These are phyloP conservation scores for Fusarium udum DNA, from an alignment of 2,329 filamentous ascomycete genomes.

Conservation along the genomic window DNA sequence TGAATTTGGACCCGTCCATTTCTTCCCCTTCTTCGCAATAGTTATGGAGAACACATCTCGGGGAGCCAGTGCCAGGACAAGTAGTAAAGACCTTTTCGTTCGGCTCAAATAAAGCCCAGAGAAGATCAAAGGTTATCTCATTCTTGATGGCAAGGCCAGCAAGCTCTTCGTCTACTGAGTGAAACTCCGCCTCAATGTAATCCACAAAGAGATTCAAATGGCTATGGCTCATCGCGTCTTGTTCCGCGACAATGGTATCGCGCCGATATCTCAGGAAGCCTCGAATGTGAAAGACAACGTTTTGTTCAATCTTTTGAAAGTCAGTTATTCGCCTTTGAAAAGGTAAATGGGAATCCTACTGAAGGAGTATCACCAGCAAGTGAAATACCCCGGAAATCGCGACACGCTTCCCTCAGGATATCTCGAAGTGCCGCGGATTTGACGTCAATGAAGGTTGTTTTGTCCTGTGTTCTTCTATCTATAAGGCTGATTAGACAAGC, in stretches of 20 bases:
- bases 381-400: not conserved
- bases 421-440: slow-evolving; percentile 14
- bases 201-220: not conserved
- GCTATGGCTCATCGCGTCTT: not conserved
- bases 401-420: not conserved
- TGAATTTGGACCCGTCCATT: not conserved
- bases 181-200: not conserved
- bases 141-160: not conserved
- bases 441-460: not conserved
- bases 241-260: not conserved
- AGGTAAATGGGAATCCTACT: not conserved
- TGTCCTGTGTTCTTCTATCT: not conserved
- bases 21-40: not conserved
- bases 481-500: not conserved
- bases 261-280: not conserved
- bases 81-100: not conserved
- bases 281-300: not conserved
- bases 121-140: slow-evolving; percentile 8
- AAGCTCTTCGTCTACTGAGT: not conserved
- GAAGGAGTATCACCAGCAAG: not conserved
- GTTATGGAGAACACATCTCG: not conserved
- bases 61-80: not conserved
- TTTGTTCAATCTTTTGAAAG: not conserved
- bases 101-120: slow-evolving; percentile 2
- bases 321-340: not conserved